Evolutionary conservation across 2,329 filamentous ascomycete genomes (phyloP).

Genomic region (Stagonosporopsis cucurbitacearum): DNA sequence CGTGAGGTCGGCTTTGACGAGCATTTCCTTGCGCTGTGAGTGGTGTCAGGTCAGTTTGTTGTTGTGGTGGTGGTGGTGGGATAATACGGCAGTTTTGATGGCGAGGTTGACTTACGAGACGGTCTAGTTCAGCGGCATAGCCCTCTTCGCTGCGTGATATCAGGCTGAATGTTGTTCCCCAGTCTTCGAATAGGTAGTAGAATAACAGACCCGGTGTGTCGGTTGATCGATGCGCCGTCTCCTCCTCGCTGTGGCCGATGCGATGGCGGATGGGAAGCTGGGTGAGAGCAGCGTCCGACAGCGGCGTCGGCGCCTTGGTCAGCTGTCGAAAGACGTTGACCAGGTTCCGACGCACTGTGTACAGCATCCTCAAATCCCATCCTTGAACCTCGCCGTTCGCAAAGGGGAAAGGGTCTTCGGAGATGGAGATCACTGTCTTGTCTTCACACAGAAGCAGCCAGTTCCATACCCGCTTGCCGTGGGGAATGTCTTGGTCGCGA

Average conservation of each 20-base stretch:
- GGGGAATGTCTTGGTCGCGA: constrained; percentile 49
- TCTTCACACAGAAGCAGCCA: constrained; percentile 75
- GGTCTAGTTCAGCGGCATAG: constrained; percentile 57
- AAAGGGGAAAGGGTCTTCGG: constrained; percentile 63
- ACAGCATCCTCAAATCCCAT: constrained; percentile 56
- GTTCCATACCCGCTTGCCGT: constrained; percentile 67
- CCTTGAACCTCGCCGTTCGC: constrained; percentile 44
- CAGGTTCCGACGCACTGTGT: constrained; percentile 63
- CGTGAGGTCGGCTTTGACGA: constrained; percentile 55
- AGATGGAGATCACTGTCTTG: constrained; percentile 74
- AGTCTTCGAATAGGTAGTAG: constrained; percentile 73
- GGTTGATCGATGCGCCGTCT: constrained; percentile 54
- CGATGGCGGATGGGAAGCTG: constrained; percentile 55
- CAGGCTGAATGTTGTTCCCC: constrained; percentile 65
- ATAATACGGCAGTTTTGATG: too few species aligned
- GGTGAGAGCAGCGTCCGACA: constrained; percentile 49
- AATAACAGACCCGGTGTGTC: constrained; percentile 68
- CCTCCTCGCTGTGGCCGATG: constrained; percentile 54
- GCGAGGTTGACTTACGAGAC: constrained; percentile 50
- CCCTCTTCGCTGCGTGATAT: constrained; percentile 57
- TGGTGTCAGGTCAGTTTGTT: not conserved
- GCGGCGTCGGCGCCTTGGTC: constrained; percentile 59
- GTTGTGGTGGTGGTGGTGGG: too few species aligned
- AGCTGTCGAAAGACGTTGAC: constrained; percentile 67
- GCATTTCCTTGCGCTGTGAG: constrained; percentile 59